Conservation (phyloP, 148 eudicot species). For the Arctostaphylos glauca region DNA sequence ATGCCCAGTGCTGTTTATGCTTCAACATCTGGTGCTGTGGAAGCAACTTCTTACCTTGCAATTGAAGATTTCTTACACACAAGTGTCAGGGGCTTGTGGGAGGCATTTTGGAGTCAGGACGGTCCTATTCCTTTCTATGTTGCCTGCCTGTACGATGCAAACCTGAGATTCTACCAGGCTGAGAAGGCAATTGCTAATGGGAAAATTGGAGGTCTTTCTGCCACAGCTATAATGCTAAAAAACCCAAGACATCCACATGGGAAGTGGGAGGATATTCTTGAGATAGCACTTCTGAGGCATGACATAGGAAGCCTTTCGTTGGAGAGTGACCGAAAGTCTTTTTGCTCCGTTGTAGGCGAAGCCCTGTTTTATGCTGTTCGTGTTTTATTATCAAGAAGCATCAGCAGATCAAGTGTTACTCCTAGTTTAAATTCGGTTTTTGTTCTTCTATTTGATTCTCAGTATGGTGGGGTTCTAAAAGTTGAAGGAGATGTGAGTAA, state of each 20-base stretch:
- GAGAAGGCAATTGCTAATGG: conserved; percentile 82
- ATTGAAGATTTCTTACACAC: conserved; percentile 92
- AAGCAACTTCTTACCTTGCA: conserved; percentile 71
- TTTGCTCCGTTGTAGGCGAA: conserved; percentile 60
- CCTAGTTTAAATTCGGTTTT: conserved; percentile 63
- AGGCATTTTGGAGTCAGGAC: conserved; percentile 79
- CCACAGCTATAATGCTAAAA: conserved; percentile 66
- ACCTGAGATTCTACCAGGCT: conserved; percentile 80
- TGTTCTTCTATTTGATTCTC: conserved; percentile 74
- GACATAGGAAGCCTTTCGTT: conserved; percentile 53
- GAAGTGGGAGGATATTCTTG: conserved; percentile 88
- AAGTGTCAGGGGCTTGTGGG: conserved; percentile 84
- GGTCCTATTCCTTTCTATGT: conserved; percentile 68
- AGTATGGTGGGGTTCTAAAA: conserved; percentile 77
- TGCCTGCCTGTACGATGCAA: conserved; percentile 55
- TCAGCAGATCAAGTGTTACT: conserved; percentile 60
- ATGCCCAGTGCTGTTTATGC: conserved; percentile 91
- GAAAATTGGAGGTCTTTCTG: conserved; percentile 75
- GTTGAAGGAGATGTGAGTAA: conserved; percentile 80
- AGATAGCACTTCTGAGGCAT: conserved; percentile 69
- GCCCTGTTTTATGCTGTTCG: conserved; percentile 77
- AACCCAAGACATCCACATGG: conserved; percentile 90
- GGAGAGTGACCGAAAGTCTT: conserved; percentile 49
- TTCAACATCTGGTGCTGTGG: conserved; percentile 70
- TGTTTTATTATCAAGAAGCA: conserved; percentile 73